Percentiles rank a stretch among this genome's conserved stretches.
phyloP scores from a whole-genome alignment of 441 rosid genomes.

The Arabidopsis lyrata region DNA sequence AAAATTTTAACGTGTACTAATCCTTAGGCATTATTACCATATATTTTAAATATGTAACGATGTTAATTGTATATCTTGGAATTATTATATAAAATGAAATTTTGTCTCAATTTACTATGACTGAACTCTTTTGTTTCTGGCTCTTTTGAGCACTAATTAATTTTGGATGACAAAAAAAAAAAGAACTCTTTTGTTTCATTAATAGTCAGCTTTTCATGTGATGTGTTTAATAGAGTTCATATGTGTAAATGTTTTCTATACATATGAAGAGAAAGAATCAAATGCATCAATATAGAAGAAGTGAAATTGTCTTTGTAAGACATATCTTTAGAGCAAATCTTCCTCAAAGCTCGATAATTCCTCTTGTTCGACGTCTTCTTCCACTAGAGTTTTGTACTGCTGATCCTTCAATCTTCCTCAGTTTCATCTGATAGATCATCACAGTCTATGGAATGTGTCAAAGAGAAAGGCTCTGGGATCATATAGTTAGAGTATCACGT shows the following conservation, averaged over 20 bases:
- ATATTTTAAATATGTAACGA: not conserved
- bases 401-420: constrained; percentile 47
- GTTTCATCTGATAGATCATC: no score
- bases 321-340: no score
- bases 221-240: no score
- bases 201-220: no score
- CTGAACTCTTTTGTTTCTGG: no score
- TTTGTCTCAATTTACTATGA: not conserved
- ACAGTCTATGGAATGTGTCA: not conserved
- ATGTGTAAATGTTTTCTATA: not conserved
- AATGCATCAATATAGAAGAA: constrained; percentile 54
- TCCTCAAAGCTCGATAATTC: constrained; percentile 22
- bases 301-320: constrained; percentile 60
- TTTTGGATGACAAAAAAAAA: no score
- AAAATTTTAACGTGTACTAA: not conserved
- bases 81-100: no score
- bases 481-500: constrained; percentile 12
- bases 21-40: not conserved
- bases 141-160: no score
- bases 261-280: not conserved
- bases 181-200: no score
- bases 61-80: not conserved
- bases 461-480: not conserved
- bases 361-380: constrained; percentile 26
- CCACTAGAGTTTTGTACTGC: constrained; percentile 24